A percentile compares a stretch with the other conserved stretches of the same genome.
Evolutionary conservation across 2,329 filamentous ascomycete genomes (phyloP).

Genomic region (Niveomyces coronatus): DNA sequence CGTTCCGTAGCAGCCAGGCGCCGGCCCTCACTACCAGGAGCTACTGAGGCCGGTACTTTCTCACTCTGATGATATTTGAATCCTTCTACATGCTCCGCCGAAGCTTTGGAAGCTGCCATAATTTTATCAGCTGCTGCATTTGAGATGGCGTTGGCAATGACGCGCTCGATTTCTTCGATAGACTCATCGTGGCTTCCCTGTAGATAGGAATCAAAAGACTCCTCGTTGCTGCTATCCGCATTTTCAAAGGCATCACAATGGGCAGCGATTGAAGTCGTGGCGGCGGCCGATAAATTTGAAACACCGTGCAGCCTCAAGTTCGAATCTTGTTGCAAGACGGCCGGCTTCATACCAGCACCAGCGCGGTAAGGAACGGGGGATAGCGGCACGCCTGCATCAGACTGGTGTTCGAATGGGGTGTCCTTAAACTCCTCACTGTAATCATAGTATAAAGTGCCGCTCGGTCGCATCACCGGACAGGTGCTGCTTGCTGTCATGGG

Average conservation of each 20-base stretch:
- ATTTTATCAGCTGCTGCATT: conserved; percentile 8
- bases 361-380: conserved; percentile 22
- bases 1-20: conserved; percentile 5
- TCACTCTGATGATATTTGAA: neutral
- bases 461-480: conserved; percentile 19
- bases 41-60: conserved; percentile 7
- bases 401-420: conserved; percentile 12
- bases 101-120: conserved; percentile 2
- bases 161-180: conserved; percentile 8
- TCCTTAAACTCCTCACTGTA: conserved; percentile 41
- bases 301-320: conserved; percentile 3
- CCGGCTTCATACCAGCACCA: conserved; percentile 16
- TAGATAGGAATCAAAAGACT: conserved; percentile 6
- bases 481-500: conserved; percentile 17
- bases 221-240: conserved; percentile 1
- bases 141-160: conserved; percentile 8
- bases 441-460: conserved; percentile 38
- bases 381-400: conserved; percentile 15
- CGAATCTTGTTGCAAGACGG: conserved; percentile 18
- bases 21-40: neutral
- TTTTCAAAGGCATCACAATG: neutral
- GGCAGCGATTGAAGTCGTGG: neutral
- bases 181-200: conserved; percentile 9
- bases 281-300: neutral
- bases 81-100: neutral